phyloP scores from a whole-genome alignment of 1,284 basidiomycete species.

The Ceratobasidium sp. region DNA sequence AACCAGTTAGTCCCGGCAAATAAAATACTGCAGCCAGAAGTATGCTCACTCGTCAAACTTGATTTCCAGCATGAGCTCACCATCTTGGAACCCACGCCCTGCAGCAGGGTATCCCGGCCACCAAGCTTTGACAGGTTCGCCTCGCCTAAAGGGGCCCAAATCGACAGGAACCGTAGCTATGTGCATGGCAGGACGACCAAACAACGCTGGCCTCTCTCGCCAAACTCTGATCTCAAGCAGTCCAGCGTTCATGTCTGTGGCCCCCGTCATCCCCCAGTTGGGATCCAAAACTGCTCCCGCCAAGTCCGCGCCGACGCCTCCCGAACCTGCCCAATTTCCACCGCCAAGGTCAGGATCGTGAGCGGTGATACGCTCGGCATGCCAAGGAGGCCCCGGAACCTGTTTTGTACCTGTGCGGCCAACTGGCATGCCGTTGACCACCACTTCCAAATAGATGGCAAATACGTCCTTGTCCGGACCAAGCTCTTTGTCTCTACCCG shows the following conservation, averaged over 20 bases:
- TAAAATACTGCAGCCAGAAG: too few species aligned
- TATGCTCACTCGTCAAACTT: constrained; percentile 74
- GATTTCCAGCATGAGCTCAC: constrained; percentile 75
- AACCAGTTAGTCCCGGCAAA: neutral
- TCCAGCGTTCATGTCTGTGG: constrained; percentile 1
- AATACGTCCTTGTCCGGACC: constrained; percentile 17
- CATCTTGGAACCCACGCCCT: constrained; percentile 51
- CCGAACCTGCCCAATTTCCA: constrained; percentile 24
- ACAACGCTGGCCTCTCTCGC: constrained; percentile 29
- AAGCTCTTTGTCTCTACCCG: constrained; percentile 25
- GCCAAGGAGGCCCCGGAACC: constrained; percentile 57
- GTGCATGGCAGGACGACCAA: constrained; percentile 37
- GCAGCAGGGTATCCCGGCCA: constrained; percentile 71
- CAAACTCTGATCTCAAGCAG: constrained; percentile 26
- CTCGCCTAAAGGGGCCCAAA: constrained; percentile 71
- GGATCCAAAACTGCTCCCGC: constrained; percentile 4
- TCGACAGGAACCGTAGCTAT: constrained; percentile 68
- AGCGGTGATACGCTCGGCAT: constrained; percentile 80
- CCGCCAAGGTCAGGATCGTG: constrained; percentile 56
- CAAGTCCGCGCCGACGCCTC: neutral
- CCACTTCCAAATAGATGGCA: constrained; percentile 45
- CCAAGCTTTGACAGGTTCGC: constrained; percentile 79
- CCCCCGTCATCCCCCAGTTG: constrained; percentile 1
- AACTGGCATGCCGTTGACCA: constrained; percentile 53
- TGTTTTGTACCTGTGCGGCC: constrained; percentile 76